phyloP scores from a whole-genome alignment of 139 green algal species.

The Chlamydomonas schloesseri region DNA sequence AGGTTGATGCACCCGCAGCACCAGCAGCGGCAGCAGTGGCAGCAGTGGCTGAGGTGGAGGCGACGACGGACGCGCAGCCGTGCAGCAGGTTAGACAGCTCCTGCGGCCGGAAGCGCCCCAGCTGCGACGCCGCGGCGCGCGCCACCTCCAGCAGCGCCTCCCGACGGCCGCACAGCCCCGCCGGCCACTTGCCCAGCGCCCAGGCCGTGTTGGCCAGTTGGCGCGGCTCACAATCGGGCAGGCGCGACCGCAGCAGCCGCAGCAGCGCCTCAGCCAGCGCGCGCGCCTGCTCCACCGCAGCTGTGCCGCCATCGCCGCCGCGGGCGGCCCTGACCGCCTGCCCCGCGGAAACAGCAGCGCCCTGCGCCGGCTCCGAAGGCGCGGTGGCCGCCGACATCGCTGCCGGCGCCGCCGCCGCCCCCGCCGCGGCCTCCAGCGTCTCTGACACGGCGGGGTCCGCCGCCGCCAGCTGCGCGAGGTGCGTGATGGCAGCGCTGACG shows the following conservation, averaged over 20 bases:
- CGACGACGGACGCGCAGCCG: neutral
- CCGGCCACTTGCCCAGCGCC: constrained; percentile 38
- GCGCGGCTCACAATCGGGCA: constrained; percentile 15
- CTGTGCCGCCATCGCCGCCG: too few relatives aligned
- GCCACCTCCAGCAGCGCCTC: neutral
- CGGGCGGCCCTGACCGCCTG: too few relatives aligned
- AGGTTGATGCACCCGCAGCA: too few relatives aligned
- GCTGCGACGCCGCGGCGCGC: neutral
- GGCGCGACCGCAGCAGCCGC: neutral
- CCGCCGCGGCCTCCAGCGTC: neutral
- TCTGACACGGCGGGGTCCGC: neutral
- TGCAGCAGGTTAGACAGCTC: constrained; percentile 38
- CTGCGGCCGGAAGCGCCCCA: constrained; percentile 1
- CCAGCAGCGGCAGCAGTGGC: too few relatives aligned
- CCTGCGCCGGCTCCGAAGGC: too few relatives aligned
- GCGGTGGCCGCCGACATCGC: neutral
- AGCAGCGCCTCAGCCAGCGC: neutral
- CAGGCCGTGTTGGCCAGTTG: constrained; percentile 31
- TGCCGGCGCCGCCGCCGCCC: too few relatives aligned
- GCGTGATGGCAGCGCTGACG: constrained; percentile 36
- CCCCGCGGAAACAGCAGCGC: too few relatives aligned
- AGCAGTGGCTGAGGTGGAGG: neutral
- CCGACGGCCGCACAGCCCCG: neutral
- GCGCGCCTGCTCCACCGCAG: neutral
- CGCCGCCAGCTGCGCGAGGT: constrained; percentile 31